Conservation (phyloP, 306 rosid genomes). For the Canavalia ensiformis region DNA sequence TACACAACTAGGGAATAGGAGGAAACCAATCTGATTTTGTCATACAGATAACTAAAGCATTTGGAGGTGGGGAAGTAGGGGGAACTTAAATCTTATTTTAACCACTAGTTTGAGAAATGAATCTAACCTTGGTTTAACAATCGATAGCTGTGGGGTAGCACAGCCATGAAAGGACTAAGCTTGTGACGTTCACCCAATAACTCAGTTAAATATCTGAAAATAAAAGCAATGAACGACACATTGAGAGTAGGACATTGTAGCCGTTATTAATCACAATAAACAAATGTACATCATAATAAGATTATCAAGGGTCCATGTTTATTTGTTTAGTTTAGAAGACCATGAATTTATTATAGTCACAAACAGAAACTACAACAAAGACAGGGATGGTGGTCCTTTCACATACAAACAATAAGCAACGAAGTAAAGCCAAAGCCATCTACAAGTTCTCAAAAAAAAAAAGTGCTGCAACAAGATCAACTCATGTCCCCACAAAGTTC, state of each 20-base stretch:
- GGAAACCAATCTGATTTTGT: background rate
- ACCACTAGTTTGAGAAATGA: constrained; percentile 19
- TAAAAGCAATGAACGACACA: constrained; percentile 25
- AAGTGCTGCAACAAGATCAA: constrained; percentile 25
- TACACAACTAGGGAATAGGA: background rate
- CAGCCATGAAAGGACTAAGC: constrained; percentile 77
- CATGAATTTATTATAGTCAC: background rate
- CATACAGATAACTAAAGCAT: constrained; percentile 7
- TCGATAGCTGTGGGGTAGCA: constrained; percentile 75
- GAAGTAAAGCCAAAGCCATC: background rate
- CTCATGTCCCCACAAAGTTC: constrained; percentile 29
- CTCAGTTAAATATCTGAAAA: constrained; percentile 76
- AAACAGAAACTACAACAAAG: constrained; percentile 18
- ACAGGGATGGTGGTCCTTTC: background rate
- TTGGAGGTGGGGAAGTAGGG: background rate
- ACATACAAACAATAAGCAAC: constrained; percentile 15
- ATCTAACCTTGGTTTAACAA: constrained; percentile 92
- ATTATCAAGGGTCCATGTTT: background rate
- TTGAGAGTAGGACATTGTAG: constrained; percentile 5
- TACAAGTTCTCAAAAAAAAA: background rate
- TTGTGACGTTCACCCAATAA: constrained; percentile 86
- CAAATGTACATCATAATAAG: constrained; percentile 4
- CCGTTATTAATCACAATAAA: constrained; percentile 19
- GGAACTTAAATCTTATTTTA: constrained; percentile 20
- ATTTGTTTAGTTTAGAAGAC: background rate